Base-by-base conservation (phyloP, 139 green algal species). In the Chlorella sp. region DNA sequence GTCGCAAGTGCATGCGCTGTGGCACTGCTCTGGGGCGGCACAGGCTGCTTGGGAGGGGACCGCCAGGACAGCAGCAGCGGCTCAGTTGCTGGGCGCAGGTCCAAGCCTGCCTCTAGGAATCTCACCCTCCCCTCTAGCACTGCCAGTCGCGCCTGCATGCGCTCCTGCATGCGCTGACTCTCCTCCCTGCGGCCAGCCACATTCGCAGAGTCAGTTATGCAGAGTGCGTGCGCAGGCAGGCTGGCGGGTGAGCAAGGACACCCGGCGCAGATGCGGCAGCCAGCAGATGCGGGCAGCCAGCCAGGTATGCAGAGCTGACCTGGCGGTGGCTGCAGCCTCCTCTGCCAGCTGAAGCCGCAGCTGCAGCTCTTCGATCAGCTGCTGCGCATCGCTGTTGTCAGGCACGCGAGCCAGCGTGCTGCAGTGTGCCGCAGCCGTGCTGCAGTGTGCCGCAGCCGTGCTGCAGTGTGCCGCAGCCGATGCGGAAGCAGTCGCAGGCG, bases 101-200 rank as follows among this genome's bases (percentile, higher is more conserved):
- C 59, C 19, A 51, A 71, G 3, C 72, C 72, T 2, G 56, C 72
- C 60, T 77, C 72, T 23, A 77, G 43, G 35, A 77, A 77, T 5
- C 60, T 60, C 59, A 77, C 60, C 31, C 72, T 23, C 0, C 72
- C 72, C 35, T 77, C 72, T 45, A 77, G 60, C 46, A 77, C 48
- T 2, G 60, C 64, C 36, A 77, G n/a, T 11, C 72, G 45, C 3
- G 72, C 72, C 60, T 71, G 60, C 72, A 77, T 43, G 25, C 64
- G 45, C 46, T 77, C 72, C 2, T 46, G 72, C 9, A 60, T 45
- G 33, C 48, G 43, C 45, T 71, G 29, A 17, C 60, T 42, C 25
- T 67, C 48, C 9, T 56, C 60, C 72, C 72, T 77, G 72, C 45
- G 33, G 23, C 48, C 48, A 58, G 48, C n/a, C n/a, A n/a, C n/a